Percentiles rank a stretch among this genome's conserved stretches.
Evolutionary conservation across 108 stramenopile genomes (phyloP).

Genomic region (Fistulifera solaris): DNA sequence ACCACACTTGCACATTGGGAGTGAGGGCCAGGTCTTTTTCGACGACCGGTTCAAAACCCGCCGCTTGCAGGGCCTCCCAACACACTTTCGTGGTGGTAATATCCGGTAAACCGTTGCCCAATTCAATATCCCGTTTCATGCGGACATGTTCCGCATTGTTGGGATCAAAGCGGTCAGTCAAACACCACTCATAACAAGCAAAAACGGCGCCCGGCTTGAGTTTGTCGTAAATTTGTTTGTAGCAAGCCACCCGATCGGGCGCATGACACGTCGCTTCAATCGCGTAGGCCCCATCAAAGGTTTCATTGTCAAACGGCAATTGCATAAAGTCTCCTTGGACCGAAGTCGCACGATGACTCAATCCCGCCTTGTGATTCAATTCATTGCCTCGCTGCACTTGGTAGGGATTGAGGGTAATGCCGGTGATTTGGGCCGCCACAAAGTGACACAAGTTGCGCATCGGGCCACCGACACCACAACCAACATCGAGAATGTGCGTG

Average conservation of each 20-base stretch:
- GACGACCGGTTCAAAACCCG: constrained; percentile 74
- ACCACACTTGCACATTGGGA: constrained; percentile 54
- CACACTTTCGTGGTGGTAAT: constrained; percentile 51
- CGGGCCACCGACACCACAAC: constrained; percentile 95
- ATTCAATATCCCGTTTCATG: constrained; percentile 84
- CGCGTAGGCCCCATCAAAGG: constrained; percentile 84
- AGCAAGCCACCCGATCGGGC: constrained; percentile 65
- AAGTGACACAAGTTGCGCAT: constrained; percentile 91
- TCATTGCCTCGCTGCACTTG: constrained; percentile 87
- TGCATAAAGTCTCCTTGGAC: constrained; percentile 88
- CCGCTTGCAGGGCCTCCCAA: constrained; percentile 49
- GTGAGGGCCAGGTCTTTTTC: constrained; percentile 53
- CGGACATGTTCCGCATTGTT: constrained; percentile 46
- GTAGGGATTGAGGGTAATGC: constrained; percentile 81
- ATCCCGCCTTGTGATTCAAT: constrained; percentile 29
- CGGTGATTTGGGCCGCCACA: constrained; percentile 54
- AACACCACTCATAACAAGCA: constrained; percentile 88
- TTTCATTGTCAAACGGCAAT: constrained; percentile 62
- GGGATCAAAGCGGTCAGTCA: constrained; percentile 79
- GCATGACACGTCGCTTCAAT: constrained; percentile 95
- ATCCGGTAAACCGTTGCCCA: constrained; percentile 86
- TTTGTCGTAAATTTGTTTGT: constrained; percentile 67
- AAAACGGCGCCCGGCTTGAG: constrained; percentile 79
- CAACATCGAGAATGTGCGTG: constrained; percentile 76
- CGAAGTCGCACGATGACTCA: neutral